phyloP scores from a whole-genome alignment of 1,139 yeast genomes.

The Saccharomyces pastorianus region DNA sequence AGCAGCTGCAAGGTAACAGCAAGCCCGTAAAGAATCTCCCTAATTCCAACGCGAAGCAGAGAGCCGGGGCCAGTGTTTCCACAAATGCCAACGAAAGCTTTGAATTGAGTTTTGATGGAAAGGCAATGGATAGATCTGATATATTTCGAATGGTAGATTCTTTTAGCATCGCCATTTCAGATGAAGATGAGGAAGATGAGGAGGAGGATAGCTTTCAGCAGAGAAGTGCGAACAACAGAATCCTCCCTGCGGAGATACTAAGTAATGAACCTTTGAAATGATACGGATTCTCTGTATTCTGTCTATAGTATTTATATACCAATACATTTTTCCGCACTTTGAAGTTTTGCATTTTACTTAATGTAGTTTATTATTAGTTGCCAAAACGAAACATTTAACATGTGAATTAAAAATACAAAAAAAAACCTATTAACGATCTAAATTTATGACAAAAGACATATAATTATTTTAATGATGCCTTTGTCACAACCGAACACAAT shows the following conservation, averaged over 20 bases:
- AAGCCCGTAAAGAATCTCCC: neutral
- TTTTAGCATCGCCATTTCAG: constrained; percentile 28
- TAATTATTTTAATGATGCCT: neutral
- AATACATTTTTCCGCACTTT: neutral
- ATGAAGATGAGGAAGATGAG: constrained; percentile 18
- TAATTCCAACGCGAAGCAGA: neutral
- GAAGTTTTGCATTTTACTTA: neutral
- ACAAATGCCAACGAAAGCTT: constrained; percentile 22
- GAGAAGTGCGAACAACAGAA: constrained; percentile 8
- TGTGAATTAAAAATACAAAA: neutral
- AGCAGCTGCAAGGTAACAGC: constrained; percentile 1
- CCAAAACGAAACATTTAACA: neutral
- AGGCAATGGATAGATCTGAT: constrained; percentile 37
- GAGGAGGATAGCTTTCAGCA: constrained; percentile 5
- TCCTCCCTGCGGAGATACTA: constrained; percentile 14
- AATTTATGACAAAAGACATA: neutral
- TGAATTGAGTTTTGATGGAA: constrained; percentile 38
- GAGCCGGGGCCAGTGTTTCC: neutral
- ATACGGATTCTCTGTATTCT: neutral
- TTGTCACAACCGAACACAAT: neutral
- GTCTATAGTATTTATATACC: neutral
- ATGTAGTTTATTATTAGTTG: neutral
- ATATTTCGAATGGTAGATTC: constrained; percentile 35
- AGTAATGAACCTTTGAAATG: constrained; percentile 3
- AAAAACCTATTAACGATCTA: neutral